Evolutionary conservation across 331 rosid genomes (phyloP), one percentile per base, ranked within the genome.

Genomic region (Pyracantha coccinea): DNA sequence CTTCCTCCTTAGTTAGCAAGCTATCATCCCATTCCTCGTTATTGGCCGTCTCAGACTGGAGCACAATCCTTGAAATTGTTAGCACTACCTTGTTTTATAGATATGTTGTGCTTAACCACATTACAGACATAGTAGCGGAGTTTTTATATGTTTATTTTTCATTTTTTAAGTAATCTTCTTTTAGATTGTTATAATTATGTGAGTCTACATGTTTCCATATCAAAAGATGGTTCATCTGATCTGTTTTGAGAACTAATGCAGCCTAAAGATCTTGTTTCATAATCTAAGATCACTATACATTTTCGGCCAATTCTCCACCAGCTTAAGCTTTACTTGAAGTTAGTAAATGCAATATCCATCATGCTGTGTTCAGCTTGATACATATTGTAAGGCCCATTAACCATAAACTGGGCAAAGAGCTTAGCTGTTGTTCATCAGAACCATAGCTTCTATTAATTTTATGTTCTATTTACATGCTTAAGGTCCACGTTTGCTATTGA

Each of bases 21-120:
- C 97, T 94, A 80, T 89, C 97, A 76, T 94, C 97, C 99, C 99
- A 94, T 4, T 92, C 97, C 58, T 84, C 97, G 21, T 75, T 32
- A 80, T 85, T 84, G 41, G 90, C 97, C 81, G 88, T 82, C 86
- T 91, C 99, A 21, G 95, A 86, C 99, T 94, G 38, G 38, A 85
- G 66, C 78, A 57, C 24, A 10, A 19, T 35, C 59, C 70, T 45
- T 50, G 67, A 66, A 54, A 63, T 29, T 54, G 47, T 84, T 64
- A 73, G 75, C 47, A 44, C 32, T 67, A n/a, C 52, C 44, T 16
- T 6, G 20, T 70, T 29, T 64, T 32, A 58, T n/a, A 54, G 65
- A 55, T 32, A 19, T 1, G 9, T 71, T 4, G n/a, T 29, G 33
- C 15, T n/a, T 53, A 31, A 54, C 32, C 23, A 16, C 10, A 19